Evolutionary conservation across 83 land plant species (phyloP).

Genomic region (Isoetes engelmannii): DNA sequence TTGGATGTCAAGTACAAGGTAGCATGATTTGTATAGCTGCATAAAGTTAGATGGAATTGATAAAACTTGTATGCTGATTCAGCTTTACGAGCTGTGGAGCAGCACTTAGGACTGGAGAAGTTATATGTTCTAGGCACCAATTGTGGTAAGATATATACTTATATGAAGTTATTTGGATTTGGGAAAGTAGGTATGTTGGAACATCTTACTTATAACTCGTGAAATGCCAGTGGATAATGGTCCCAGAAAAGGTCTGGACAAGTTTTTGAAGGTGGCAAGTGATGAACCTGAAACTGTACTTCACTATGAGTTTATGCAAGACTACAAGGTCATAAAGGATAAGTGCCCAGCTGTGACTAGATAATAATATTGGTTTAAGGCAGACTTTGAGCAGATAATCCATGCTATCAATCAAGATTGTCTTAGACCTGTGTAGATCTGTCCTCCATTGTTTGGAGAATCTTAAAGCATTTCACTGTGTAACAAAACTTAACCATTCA

Average conservation of each 20-base stretch:
- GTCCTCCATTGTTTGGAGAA: too few relatives aligned
- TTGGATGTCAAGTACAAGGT: constrained; percentile 99
- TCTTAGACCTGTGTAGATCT: too few relatives aligned
- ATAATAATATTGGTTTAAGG: too few relatives aligned
- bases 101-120: constrained; percentile 80
- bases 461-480: too few relatives aligned
- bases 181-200: neutral
- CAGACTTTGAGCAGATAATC: too few relatives aligned
- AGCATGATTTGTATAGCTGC: neutral
- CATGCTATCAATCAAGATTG: too few relatives aligned
- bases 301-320: constrained; percentile 99
- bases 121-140: constrained; percentile 96
- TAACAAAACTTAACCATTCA: too few relatives aligned
- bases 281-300: constrained; percentile 90
- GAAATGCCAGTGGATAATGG: constrained; percentile 67
- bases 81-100: constrained; percentile 87
- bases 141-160: constrained; percentile 60
- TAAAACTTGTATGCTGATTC: constrained; percentile 27
- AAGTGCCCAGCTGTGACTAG: too few relatives aligned
- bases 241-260: constrained; percentile 79
- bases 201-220: too few relatives aligned
- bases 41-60: neutral
- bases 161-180: neutral
- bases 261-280: constrained; percentile 92
- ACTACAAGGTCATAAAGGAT: constrained; percentile 65